Percentiles rank a stretch among this genome's conserved stretches.
Evolutionary conservation across 805 yeast genomes (phyloP).

Genomic region (Scheffersomyces coipomensis): DNA sequence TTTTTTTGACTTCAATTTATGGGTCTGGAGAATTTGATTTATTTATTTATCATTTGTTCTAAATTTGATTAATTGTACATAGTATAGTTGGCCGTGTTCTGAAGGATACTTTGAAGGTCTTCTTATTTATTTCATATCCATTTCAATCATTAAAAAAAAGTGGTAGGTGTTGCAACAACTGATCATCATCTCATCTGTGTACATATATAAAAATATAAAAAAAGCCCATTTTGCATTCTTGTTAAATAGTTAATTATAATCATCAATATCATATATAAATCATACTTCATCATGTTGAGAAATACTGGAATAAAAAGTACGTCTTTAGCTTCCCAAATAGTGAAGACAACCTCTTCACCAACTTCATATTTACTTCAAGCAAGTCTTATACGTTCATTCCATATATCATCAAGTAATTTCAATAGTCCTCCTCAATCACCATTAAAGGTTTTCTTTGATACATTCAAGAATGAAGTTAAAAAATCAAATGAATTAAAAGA

Average conservation of each 20-base stretch:
- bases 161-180: background rate
- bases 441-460: conserved; percentile 86
- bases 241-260: background rate
- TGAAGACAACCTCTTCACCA: background rate
- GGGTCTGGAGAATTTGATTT: no score
- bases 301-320: background rate
- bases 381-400: conserved; percentile 13
- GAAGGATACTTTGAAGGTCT: background rate
- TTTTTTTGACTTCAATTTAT: no score
- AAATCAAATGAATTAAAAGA: conserved; percentile 87
- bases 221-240: background rate
- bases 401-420: conserved; percentile 9
- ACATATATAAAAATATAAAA: background rate
- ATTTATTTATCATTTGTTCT: no score
- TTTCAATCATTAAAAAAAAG: background rate
- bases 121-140: background rate
- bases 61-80: no score
- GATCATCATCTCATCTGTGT: background rate
- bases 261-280: background rate
- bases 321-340: background rate
- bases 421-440: conserved; percentile 61
- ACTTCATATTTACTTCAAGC: background rate
- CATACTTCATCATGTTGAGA: conserved; percentile 1
- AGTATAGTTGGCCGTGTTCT: background rate
- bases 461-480: conserved; percentile 88